Percentiles rank a stretch among this genome's conserved stretches.
These are phyloP conservation scores for Malassezia brasiliensis DNA, from an alignment of 1,284 basidiomycete species.

Conservation along the genomic window DNA sequence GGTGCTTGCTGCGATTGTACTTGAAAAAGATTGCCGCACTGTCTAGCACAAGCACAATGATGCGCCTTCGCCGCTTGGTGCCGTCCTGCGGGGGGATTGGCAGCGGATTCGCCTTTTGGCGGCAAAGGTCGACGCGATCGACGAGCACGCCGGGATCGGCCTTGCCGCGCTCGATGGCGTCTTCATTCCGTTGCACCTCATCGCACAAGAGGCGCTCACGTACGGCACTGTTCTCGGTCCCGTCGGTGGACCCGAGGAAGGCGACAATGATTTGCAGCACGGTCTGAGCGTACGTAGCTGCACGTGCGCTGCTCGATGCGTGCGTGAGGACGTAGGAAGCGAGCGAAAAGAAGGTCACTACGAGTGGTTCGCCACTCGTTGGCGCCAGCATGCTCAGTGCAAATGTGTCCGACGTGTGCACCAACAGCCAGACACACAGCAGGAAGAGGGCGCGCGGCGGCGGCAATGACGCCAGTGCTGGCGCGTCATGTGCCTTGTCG, in stretches of 20 bases:
- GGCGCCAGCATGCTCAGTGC: neutral
- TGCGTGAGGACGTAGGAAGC: constrained; percentile 33
- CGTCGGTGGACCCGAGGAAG: constrained; percentile 18
- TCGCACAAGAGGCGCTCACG: constrained; percentile 4
- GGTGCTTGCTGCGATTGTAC: constrained; percentile 37
- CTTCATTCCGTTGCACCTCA: neutral
- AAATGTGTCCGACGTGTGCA: constrained; percentile 5
- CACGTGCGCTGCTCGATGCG: constrained; percentile 24
- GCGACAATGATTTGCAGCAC: constrained; percentile 26
- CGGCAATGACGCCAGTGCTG: neutral
- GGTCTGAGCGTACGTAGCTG: constrained; percentile 24
- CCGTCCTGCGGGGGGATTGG: constrained; percentile 22
- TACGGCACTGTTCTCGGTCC: neutral
- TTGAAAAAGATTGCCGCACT: constrained; percentile 26
- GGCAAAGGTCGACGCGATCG: constrained; percentile 23
- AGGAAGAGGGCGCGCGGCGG: constrained; percentile 4
- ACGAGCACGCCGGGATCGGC: constrained; percentile 5
- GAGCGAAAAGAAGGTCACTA: constrained; percentile 23
- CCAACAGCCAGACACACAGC: constrained; percentile 14
- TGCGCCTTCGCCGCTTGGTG: constrained; percentile 22
- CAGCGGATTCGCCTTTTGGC: constrained; percentile 26
- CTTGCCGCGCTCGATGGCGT: neutral
- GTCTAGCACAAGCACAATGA: constrained; percentile 31
- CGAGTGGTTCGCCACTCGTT: constrained; percentile 11
- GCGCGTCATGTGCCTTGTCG: neutral